Conservation (phyloP, 345 rosid genomes). For the Ceriops zippeliana region DNA sequence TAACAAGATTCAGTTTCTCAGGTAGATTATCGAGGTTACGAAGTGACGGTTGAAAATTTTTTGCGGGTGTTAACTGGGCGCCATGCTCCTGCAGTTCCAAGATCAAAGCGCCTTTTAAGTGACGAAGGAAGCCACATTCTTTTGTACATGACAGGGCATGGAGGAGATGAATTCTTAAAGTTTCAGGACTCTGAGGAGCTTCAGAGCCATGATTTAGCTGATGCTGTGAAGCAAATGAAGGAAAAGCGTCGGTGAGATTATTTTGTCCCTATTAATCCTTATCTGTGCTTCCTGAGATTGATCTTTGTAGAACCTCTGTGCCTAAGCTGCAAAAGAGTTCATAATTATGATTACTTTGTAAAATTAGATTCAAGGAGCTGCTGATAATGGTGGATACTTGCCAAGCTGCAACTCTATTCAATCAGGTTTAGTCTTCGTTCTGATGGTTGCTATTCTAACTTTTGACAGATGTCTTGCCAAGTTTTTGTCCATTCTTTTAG, state of each 20-base stretch:
- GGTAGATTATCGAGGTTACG: slow-evolving; percentile 99
- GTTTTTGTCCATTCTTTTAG: not conserved
- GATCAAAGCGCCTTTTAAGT: slow-evolving; percentile 96
- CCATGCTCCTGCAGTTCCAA: slow-evolving; percentile 88
- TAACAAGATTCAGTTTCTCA: slow-evolving; percentile 34
- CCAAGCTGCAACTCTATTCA: slow-evolving; percentile 97
- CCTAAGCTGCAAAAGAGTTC: not conserved
- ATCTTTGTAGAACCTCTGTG: slow-evolving; percentile 2
- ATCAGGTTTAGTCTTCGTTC: slow-evolving; percentile 49
- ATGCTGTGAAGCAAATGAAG: slow-evolving; percentile 98
- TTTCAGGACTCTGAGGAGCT: slow-evolving; percentile 98
- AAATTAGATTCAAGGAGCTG: slow-evolving; percentile 86
- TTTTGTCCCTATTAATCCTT: not conserved
- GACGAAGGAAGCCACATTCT: slow-evolving; percentile 99
- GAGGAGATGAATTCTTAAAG: slow-evolving; percentile 93
- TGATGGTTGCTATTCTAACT: not conserved
- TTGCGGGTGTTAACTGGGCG: slow-evolving; percentile 92
- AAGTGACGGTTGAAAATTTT: slow-evolving; percentile 90
- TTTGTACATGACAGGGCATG: slow-evolving; percentile 98
- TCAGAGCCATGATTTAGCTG: slow-evolving; percentile 99
- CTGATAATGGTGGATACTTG: slow-evolving; percentile 98
- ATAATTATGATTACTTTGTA: slow-evolving; percentile 17
- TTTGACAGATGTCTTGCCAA: not conserved
- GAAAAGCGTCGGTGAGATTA: slow-evolving; percentile 74
- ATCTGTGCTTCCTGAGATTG: not conserved